These are phyloP conservation scores for Infundibulicybe gibba DNA, from an alignment of 768 basidiomycete genomes.

Conservation along the genomic window DNA sequence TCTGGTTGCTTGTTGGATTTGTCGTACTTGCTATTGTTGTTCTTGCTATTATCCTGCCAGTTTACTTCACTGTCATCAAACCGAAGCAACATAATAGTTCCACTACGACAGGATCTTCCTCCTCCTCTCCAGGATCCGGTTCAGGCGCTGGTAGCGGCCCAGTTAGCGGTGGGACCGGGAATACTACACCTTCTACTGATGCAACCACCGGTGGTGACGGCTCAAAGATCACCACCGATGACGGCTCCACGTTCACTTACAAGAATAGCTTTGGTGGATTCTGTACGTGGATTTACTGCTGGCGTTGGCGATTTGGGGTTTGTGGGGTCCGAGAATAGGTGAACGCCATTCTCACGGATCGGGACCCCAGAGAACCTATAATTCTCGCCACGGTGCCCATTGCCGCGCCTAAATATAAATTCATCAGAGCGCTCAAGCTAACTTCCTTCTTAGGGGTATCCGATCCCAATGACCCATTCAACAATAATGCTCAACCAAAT, in stretches of 20 bases:
- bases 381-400: constrained; percentile 1
- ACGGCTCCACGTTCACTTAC: constrained; percentile 76
- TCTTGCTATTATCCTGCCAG: constrained; percentile 50
- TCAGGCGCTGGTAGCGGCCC: constrained; percentile 5
- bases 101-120: not conserved
- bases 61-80: constrained; percentile 57
- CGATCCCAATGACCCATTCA: constrained; percentile 73
- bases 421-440: not conserved
- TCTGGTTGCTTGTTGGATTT: constrained; percentile 26
- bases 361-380: not conserved
- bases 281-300: constrained; percentile 41
- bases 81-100: constrained; percentile 17
- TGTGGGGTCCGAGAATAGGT: not conserved
- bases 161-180: constrained; percentile 4
- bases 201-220: constrained; percentile 63
- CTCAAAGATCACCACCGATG: constrained; percentile 54
- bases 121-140: not conserved
- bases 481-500: constrained; percentile 70
- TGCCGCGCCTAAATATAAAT: constrained; percentile 6
- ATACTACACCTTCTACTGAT: constrained; percentile 9
- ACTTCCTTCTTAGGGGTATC: constrained; percentile 42
- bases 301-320: too few relatives aligned
- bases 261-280: constrained; percentile 73
- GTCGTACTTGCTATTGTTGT: constrained; percentile 32
- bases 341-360: not conserved